These are phyloP conservation scores for Huiozyma sinensis DNA, from an alignment of 805 yeast genomes.

Conservation along the genomic window DNA sequence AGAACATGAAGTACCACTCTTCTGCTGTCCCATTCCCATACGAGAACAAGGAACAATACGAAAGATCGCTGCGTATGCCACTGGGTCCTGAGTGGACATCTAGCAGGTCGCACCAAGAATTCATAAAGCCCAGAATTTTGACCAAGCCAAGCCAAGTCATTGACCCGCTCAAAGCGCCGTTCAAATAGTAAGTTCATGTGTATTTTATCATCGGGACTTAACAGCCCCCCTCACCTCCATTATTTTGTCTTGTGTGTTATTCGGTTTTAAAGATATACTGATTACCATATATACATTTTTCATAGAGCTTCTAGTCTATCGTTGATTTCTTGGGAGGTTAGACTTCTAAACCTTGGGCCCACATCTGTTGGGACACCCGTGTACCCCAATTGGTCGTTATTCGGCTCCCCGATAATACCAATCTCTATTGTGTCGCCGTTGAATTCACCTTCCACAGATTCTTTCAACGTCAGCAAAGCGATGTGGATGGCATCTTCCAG, in stretches of 20 bases:
- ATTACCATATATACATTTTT: constrained; percentile 2
- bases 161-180: constrained; percentile 86
- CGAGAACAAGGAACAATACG: constrained; percentile 90
- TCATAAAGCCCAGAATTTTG: constrained; percentile 80
- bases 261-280: background rate
- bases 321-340: constrained; percentile 83
- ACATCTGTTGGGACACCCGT: constrained; percentile 63
- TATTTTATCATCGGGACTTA: no score
- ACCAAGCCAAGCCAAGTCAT: constrained; percentile 83
- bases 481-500: constrained; percentile 97
- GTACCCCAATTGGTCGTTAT: constrained; percentile 73
- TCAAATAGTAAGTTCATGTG: constrained; percentile 28
- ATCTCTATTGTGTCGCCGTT: constrained; percentile 94
- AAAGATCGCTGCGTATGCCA: constrained; percentile 89
- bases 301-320: constrained; percentile 89
- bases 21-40: constrained; percentile 90
- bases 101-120: constrained; percentile 71
- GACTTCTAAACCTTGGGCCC: constrained; percentile 85
- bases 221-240: background rate
- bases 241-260: background rate
- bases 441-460: constrained; percentile 95
- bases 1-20: constrained; percentile 75
- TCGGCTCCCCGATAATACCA: constrained; percentile 73
- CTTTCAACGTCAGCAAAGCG: constrained; percentile 87
- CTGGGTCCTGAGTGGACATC: constrained; percentile 95